Base-by-base conservation (phyloP, 352 stramenopile species). In the Pseudoperonospora humuli region DNA sequence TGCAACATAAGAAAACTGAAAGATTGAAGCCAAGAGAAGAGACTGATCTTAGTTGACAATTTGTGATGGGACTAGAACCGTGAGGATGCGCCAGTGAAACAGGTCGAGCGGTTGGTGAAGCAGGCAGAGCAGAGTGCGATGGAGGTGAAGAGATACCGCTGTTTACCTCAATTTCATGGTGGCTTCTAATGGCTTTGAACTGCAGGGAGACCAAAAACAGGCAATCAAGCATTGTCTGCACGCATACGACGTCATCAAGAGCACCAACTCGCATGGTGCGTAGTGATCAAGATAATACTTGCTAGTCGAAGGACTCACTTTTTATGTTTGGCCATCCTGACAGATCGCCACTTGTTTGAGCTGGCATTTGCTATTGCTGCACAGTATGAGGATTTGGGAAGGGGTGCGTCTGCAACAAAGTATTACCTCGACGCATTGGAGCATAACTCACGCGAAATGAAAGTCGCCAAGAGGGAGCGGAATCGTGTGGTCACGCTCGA, bases 271-370 rank as follows among this genome's bases (percentile, higher is more conserved):
- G 1, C 68, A 70, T 55, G 78, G 78, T 90, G 14, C 14, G 39
- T 35, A 26, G 26, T 9, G n/a, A 21, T 36, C 26, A 45, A 7
- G 9, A 33, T 46, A 18, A 18, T 28, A 34, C 7, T 3, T 6
- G 13, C 5, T 4, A 28, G 9, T 36, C n/a, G n/a, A 17, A 18
- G 20, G 1, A 39, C 26, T 51, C 11, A 45, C 2, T 20, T 13
- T 31, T 13, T n/a, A 8, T 29, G 11, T 11, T 13, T 9, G 17
- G 15, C 15, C 20, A 5, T 35, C 15, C 25, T 10, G 17, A n/a
- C 34, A 90, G 78, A 91, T 52, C 72, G 69, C 0, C 78, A 88
- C 39, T 64, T 88, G 61, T 86, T 88, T 34, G 74, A 86, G 52
- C 38, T 91, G 10, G 73, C 75, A 15, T 88, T 91, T 28, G 50